phyloP scores from a whole-genome alignment of 805 yeast genomes.

The Saturnispora halmiae region DNA sequence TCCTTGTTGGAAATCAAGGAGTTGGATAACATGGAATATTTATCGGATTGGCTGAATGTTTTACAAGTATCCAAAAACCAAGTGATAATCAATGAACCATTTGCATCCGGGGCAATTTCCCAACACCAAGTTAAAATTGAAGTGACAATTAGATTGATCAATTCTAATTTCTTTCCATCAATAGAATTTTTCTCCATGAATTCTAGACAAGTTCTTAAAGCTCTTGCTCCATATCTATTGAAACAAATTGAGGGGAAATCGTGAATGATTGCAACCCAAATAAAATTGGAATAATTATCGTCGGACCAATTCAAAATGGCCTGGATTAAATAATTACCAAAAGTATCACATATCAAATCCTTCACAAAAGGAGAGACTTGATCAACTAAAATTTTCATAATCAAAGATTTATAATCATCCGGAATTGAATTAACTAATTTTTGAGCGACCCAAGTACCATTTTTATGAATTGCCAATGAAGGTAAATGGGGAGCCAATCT shows the following conservation, averaged over 20 bases:
- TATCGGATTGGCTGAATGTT: constrained; percentile 36
- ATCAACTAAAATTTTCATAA: constrained; percentile 51
- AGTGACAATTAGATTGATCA: constrained; percentile 62
- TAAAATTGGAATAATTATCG: constrained; percentile 64
- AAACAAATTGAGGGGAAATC: constrained; percentile 74
- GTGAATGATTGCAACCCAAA: constrained; percentile 72
- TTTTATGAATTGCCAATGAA: constrained; percentile 90
- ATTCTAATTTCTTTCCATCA: constrained; percentile 43
- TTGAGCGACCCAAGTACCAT: constrained; percentile 99
- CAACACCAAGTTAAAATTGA: constrained; percentile 72
- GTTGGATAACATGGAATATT: constrained; percentile 47
- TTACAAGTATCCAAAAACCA: constrained; percentile 89
- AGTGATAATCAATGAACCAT: constrained; percentile 82
- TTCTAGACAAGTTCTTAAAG: constrained; percentile 88
- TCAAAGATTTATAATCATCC: constrained; percentile 27
- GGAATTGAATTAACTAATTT: constrained; percentile 72
- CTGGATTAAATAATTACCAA: constrained; percentile 93
- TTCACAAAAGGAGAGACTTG: constrained; percentile 74
- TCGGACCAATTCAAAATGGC: constrained; percentile 80
- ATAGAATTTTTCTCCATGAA: constrained; percentile 7
- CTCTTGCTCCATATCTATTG: constrained; percentile 91
- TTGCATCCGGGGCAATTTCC: constrained; percentile 69
- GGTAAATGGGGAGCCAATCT: constrained; percentile 72
- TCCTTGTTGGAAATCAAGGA: constrained; percentile 12
- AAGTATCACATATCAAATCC: constrained; percentile 85